Base-by-base conservation (phyloP, 2,329 filamentous ascomycete species). In the Bipolaris victoriae region DNA sequence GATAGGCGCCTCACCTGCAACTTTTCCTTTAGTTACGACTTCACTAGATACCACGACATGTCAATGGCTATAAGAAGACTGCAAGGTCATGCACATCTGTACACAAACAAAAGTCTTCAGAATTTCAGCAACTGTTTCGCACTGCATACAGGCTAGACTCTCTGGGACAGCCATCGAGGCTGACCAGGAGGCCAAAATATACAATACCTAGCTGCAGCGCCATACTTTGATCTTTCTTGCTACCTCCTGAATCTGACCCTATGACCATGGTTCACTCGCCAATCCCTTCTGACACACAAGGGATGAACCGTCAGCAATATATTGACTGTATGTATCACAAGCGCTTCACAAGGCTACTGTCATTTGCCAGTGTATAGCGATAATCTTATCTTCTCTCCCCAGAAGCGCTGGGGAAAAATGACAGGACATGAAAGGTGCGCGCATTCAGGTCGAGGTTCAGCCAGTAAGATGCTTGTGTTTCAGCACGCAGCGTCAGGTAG, bases 391-490 rank as follows among this genome's bases (percentile, higher is more conserved):
- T 31, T 31, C 29, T 31, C 29, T 31, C 29, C 29, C 10, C 10
- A 31, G 29, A 31, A 31, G 48, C 50, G 52, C 13, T 49, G 47
- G 48, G 50, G 16, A 47, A 52, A 37, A 58, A 51, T 54, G 55
- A 37, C 46, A 33, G 15, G 29, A 31, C 3, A 49, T 39, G 41
- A 39, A 39, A 7, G 46, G 18, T 9, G 16, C 48, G 52, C 45
- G 54, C 24, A 40, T 52, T 31, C 44, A 50, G 24, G 22, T 51
- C 49, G 53, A 29, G 36, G 13, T 48, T 59, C 54, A 60, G 58
- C 61, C 57, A 67, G 87, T 82, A 61, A 81, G 79, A 40, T 94
- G 81, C 69, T 82, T 84, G 65, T 83, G 77, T 79, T 87, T 90
- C 91, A 90, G 94, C 24, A 80, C 78, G 52, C 80, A 77, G 74